These are phyloP conservation scores for Ceratocystis ficicola DNA, from an alignment of 2,329 filamentous ascomycete species.

Conservation along the genomic window DNA sequence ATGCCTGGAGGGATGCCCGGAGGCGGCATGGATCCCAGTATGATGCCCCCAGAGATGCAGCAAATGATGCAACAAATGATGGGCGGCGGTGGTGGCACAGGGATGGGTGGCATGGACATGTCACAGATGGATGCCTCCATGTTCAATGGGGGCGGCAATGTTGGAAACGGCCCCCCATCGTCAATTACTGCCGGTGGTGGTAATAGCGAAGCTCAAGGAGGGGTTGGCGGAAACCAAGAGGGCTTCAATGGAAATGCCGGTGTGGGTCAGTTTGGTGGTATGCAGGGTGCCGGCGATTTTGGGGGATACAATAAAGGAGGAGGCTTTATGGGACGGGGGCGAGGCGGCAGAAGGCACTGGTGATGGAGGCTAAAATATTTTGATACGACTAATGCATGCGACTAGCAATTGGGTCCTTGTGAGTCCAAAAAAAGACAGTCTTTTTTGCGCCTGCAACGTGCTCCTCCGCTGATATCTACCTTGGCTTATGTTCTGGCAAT, in stretches of 20 bases:
- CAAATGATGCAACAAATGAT: constrained; percentile 61
- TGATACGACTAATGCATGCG: neutral
- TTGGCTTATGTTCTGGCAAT: no score
- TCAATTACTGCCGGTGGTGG: constrained; percentile 32
- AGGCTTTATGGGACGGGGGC: constrained; percentile 17
- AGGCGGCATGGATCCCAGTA: constrained; percentile 42
- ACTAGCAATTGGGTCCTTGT: neutral
- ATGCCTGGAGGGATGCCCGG: constrained; percentile 32
- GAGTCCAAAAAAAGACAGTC: neutral
- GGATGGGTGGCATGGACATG: constrained; percentile 45
- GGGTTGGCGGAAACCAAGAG: constrained; percentile 27
- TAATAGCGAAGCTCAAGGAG: constrained; percentile 31
- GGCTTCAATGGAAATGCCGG: constrained; percentile 15
- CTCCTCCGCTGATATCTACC: no score
- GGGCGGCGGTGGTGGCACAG: constrained; percentile 28
- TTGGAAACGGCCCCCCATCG: neutral
- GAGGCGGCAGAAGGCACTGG: constrained; percentile 22
- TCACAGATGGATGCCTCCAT: constrained; percentile 51
- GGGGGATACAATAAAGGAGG: constrained; percentile 19
- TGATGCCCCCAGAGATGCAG: constrained; percentile 52
- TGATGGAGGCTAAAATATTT: neutral
- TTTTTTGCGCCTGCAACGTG: neutral
- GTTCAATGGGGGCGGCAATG: constrained; percentile 28
- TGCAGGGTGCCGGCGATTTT: constrained; percentile 17
- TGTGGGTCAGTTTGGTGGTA: constrained; percentile 16